Base-by-base conservation (phyloP, 257 asterid genomes). In the Paulownia fortunei region DNA sequence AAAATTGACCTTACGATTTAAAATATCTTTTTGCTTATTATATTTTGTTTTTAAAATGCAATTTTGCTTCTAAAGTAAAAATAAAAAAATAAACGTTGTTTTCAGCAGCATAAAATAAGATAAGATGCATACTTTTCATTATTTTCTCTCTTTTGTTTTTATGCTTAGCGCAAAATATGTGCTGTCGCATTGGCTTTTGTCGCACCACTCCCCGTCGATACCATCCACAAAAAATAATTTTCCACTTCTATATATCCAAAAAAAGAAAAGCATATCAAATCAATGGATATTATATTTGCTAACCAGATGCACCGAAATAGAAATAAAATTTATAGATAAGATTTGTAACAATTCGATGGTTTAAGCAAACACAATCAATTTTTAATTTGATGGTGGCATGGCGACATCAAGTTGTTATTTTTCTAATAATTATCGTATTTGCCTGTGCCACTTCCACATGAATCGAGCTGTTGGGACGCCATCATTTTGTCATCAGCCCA, bases 401-500 rank as follows among this genome's bases (percentile, higher is more conserved):
- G 87, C 94, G 69, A 73, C 89, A 59, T 79, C 89, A 39, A 72
- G 71, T 21, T 74, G 78, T 72, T 82, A 39, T 65, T 77, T 68
- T 72, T 72, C 73, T 2, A 74, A 69, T 36, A 76, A 58, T 67
- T 64, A 55, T 56, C 65, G 36, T 68, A 88, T 62, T 60, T 85
- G 89, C 75, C 80, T 73, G 32, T 87, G 92, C 89, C 82, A 78
- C 77, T 55, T 88, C 82, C 84, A 60, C 69, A 74, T 82, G 88
- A 81, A 87, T 84, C 91, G 79, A 73, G 69, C 84, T 59, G 74
- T 72, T 21, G 82, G 73, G 32, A 75, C 88, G 81, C 88, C 81
- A 55, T 67, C 87, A 80, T 83, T 77, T 70, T 77, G 82, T 60
- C 79, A 78, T 44, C 91, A 81, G 55, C 84, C 80, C 55, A 84